Base-by-base conservation (phyloP, 768 basidiomycete species). In the Suillus cothurnatus region DNA sequence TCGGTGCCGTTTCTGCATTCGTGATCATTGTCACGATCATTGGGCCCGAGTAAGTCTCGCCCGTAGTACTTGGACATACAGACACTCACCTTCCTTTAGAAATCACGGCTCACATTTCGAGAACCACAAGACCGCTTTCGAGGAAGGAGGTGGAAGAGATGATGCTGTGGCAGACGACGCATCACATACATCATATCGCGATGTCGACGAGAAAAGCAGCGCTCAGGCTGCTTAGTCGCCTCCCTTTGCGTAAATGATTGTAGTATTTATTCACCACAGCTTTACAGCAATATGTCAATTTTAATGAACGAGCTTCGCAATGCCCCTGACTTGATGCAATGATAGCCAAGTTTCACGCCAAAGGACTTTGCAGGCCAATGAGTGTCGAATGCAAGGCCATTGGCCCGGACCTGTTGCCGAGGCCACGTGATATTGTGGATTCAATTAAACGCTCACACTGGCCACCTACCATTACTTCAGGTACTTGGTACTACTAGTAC, bases 71-170 rank as follows among this genome's bases (percentile, higher is more conserved):
- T 58, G 26, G 63, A 19, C 41, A 5, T 36, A 32, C 26, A 28
- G 28, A 21, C 31, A 32, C 47, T 26, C 14, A 26, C 61, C 38
- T 15, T 21, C n/a, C 6, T 28, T n/a, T 64, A 89, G 88, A 73
- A 88, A 91, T 65, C 91, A 91, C 69, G 86, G 88, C 11, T 81
- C 86, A 12, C 92, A 91, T 77, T 98, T 97, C 72, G 95, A 98
- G 80, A 85, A 90, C 67, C 84, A 88, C 71, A 90, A 89, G 76
- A 75, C 88, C 3, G 94, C 93, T 1, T 91, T 91, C 77, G 91
- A 95, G 72, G 83, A 88, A 66, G 92, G 92, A 63, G 91, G 74
- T 0, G 85, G 85, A 36, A 81, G 75, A 28, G 79, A 81, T 39
- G 88, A 86, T 38, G 80, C 80, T 28, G 73, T 74, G 3, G 66